A percentile compares a stretch with the other conserved stretches of the same genome.
phyloP scores from a whole-genome alignment of 345 rosid genomes.

The Salix viminalis region DNA sequence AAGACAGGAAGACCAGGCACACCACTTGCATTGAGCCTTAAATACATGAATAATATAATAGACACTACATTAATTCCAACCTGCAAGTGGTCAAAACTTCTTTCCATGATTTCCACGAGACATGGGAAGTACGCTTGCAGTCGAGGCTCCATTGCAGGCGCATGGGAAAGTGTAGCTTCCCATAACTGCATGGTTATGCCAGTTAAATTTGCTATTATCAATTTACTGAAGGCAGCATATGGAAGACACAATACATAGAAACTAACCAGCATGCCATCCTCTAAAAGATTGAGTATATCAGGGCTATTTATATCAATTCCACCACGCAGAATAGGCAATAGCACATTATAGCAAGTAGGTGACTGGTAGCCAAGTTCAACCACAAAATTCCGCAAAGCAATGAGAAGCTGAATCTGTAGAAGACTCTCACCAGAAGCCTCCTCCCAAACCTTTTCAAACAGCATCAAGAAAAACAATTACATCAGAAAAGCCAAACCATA shows the following conservation, averaged over 20 bases:
- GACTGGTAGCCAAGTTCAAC: constrained; percentile 86
- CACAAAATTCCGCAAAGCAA: constrained; percentile 85
- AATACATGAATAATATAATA: not conserved
- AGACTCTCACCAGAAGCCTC: constrained; percentile 95
- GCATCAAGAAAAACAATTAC: not conserved
- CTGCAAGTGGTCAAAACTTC: constrained; percentile 92
- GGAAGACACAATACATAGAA: not conserved
- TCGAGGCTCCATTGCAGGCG: constrained; percentile 90
- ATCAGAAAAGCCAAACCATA: not conserved
- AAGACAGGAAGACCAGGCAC: not conserved
- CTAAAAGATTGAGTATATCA: constrained; percentile 87
- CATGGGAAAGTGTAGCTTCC: constrained; percentile 87
- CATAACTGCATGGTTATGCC: constrained; percentile 65
- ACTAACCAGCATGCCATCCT: constrained; percentile 84
- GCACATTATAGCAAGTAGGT: constrained; percentile 64
- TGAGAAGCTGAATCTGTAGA: constrained; percentile 93
- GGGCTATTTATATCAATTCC: constrained; percentile 86
- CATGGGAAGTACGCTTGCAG: constrained; percentile 69
- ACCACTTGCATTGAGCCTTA: not conserved
- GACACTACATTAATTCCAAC: constrained; percentile 30
- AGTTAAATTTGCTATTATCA: constrained; percentile 12
- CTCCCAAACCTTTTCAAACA: constrained; percentile 76
- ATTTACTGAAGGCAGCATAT: not conserved
- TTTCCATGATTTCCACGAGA: constrained; percentile 74
- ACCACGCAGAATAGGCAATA: constrained; percentile 80